Evolutionary conservation across 148 eudicot genomes (phyloP).

Genomic region (Linanthus parryae): DNA sequence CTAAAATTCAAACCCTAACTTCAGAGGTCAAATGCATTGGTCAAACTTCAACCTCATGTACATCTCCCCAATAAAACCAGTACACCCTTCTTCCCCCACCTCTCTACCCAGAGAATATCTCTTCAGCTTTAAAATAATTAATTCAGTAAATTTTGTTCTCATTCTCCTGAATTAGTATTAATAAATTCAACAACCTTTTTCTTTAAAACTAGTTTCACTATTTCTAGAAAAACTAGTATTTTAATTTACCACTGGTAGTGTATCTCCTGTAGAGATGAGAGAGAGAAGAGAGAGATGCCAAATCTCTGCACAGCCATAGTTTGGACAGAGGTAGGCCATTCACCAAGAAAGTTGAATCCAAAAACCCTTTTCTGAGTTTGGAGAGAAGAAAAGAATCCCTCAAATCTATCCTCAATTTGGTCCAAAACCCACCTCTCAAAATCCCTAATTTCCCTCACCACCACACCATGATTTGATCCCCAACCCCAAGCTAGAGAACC

Average conservation of each 20-base stretch:
- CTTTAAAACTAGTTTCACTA: background rate
- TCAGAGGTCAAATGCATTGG: background rate
- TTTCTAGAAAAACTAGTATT: background rate
- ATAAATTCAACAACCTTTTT: background rate
- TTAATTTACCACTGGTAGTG: constrained; percentile 2
- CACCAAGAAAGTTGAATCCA: constrained; percentile 11
- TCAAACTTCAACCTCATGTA: constrained; percentile 3
- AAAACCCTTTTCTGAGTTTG: constrained; percentile 3
- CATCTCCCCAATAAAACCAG: constrained; percentile 4
- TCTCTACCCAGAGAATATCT: constrained; percentile 15
- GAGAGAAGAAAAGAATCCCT: constrained; percentile 7
- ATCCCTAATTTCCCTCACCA: constrained; percentile 6
- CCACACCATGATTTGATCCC: constrained; percentile 25
- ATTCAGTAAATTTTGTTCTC: constrained; percentile 24
- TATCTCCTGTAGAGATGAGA: too few species aligned
- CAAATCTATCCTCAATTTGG: constrained; percentile 11
- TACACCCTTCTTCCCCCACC: constrained; percentile 6
- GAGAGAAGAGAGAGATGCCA: constrained; percentile 12
- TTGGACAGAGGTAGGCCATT: background rate
- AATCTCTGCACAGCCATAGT: constrained; percentile 14
- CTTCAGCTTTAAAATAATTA: background rate
- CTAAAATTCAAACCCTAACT: constrained; percentile 3
- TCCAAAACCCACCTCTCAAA: constrained; percentile 19
- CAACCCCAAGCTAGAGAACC: background rate
- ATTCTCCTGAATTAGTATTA: constrained; percentile 19